These are phyloP conservation scores for Metarhizium rileyi DNA, from an alignment of 2,329 filamentous ascomycete species.

Conservation along the genomic window DNA sequence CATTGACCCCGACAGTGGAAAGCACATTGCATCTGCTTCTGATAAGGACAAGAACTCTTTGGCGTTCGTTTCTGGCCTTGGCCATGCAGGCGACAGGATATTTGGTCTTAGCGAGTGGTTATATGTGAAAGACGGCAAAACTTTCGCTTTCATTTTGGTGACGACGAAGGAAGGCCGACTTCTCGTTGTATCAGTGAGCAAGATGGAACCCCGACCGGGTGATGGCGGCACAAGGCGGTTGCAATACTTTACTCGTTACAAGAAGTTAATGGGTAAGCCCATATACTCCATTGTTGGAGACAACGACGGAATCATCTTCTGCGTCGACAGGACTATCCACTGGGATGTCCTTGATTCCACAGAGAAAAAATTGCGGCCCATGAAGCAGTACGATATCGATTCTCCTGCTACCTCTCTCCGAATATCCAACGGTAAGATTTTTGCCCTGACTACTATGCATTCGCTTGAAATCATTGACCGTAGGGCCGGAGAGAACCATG, in stretches of 20 bases:
- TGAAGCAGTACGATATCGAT: constrained; percentile 37
- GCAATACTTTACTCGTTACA: constrained; percentile 45
- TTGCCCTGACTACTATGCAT: constrained; percentile 42
- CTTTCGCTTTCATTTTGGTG: constrained; percentile 54
- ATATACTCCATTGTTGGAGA: constrained; percentile 48
- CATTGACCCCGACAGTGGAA: constrained; percentile 45
- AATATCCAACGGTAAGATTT: constrained; percentile 36
- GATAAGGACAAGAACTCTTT: constrained; percentile 31
- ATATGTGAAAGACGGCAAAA: constrained; percentile 44
- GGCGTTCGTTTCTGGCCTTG: constrained; percentile 46
- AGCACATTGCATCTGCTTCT: constrained; percentile 36
- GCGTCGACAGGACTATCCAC: constrained; percentile 41
- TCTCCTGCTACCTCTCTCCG: constrained; percentile 43
- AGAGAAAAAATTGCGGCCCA: constrained; percentile 40
- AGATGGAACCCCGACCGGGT: constrained; percentile 8
- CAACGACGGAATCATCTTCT: constrained; percentile 46
- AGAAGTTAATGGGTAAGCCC: constrained; percentile 33
- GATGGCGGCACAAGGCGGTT: constrained; percentile 19
- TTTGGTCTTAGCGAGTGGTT: constrained; percentile 55
- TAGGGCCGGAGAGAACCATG: constrained; percentile 23
- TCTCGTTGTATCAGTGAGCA: constrained; percentile 42
- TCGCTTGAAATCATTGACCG: constrained; percentile 48
- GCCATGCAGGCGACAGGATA: constrained; percentile 47
- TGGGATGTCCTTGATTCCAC: constrained; percentile 44
- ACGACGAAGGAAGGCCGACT: constrained; percentile 45